These are phyloP conservation scores for Chionographis japonica DNA, from an alignment of 106 monocot species.

Conservation along the genomic window DNA sequence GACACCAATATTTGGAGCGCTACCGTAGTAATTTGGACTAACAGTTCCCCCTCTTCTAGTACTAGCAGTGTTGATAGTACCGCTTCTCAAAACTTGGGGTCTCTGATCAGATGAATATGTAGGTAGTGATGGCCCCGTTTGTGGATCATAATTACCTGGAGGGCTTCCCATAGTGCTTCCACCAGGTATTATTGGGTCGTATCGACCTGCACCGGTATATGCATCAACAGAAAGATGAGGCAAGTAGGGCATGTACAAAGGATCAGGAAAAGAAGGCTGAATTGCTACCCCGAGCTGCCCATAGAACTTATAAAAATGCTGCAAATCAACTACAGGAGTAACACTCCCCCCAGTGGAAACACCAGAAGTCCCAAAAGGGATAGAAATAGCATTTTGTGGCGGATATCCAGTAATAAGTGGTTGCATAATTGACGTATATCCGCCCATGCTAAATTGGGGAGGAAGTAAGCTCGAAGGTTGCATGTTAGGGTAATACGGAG, in stretches of 20 bases:
- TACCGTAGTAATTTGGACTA: constrained; percentile 55
- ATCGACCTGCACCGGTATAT: constrained; percentile 43
- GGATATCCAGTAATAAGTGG: constrained; percentile 60
- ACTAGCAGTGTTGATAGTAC: constrained; percentile 17
- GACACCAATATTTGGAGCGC: constrained; percentile 31
- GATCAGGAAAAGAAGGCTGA: constrained; percentile 54
- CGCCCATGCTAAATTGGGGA: constrained; percentile 44
- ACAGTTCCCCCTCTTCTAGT: constrained; percentile 23
- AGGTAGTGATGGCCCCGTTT: constrained; percentile 20
- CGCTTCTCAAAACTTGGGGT: constrained; percentile 29
- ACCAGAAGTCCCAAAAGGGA: constrained; percentile 35
- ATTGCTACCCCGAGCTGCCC: constrained; percentile 52
- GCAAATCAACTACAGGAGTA: constrained; percentile 36
- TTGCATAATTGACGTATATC: constrained; percentile 52
- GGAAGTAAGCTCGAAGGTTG: constrained; percentile 48
- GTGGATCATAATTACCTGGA: constrained; percentile 37
- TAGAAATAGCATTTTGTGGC: constrained; percentile 50
- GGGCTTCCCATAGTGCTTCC: constrained; percentile 23
- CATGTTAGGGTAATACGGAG: constrained; percentile 43
- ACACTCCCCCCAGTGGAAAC: constrained; percentile 25
- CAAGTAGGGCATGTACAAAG: constrained; percentile 56
- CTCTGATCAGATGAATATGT: constrained; percentile 44
- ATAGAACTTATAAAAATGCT: constrained; percentile 60
- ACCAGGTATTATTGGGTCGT: constrained; percentile 39
- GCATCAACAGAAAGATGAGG: constrained; percentile 53